phyloP scores from a whole-genome alignment of 441 rosid genomes.

The Gossypium lobatum region DNA sequence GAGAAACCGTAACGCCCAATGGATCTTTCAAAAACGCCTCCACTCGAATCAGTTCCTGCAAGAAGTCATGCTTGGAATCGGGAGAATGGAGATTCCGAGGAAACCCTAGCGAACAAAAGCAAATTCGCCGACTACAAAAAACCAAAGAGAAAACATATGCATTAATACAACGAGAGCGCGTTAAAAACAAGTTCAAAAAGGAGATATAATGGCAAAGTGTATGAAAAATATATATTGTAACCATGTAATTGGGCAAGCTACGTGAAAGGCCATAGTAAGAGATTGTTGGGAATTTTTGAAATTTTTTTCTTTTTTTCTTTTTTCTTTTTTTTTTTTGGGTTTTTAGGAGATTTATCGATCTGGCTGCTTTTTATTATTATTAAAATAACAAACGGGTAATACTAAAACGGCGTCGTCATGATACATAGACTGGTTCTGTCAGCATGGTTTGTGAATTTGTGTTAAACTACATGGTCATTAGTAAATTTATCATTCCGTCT shows the following conservation, averaged over 20 bases:
- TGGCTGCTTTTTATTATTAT: conserved; percentile 10
- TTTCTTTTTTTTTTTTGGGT: conserved; percentile 12
- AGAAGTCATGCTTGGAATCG: conserved; percentile 37
- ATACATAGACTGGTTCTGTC: too few species aligned
- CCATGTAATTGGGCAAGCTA: conserved; percentile 99
- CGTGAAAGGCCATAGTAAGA: conserved; percentile 96
- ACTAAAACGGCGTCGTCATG: too few species aligned
- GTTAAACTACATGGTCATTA: too few species aligned
- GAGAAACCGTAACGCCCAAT: conserved; percentile 41
- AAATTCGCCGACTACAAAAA: conserved; percentile 73
- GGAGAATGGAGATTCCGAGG: conserved; percentile 45
- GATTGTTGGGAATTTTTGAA: conserved; percentile 37
- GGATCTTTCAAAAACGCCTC: conserved; percentile 52
- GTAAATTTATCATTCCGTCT: neutral
- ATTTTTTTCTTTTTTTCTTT: conserved; percentile 13
- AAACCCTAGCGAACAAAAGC: conserved; percentile 89
- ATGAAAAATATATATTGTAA: conserved; percentile 23
- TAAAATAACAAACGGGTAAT: too few species aligned
- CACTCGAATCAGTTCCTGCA: conserved; percentile 41
- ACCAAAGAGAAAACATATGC: conserved; percentile 14
- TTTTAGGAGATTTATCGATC: conserved; percentile 46
- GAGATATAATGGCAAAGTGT: neutral
- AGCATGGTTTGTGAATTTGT: too few species aligned
- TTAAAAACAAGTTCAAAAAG: conserved; percentile 7
- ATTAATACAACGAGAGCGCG: neutral